phyloP scores from a whole-genome alignment of 1,139 yeast genomes.

The Protomyces macrosporus region DNA sequence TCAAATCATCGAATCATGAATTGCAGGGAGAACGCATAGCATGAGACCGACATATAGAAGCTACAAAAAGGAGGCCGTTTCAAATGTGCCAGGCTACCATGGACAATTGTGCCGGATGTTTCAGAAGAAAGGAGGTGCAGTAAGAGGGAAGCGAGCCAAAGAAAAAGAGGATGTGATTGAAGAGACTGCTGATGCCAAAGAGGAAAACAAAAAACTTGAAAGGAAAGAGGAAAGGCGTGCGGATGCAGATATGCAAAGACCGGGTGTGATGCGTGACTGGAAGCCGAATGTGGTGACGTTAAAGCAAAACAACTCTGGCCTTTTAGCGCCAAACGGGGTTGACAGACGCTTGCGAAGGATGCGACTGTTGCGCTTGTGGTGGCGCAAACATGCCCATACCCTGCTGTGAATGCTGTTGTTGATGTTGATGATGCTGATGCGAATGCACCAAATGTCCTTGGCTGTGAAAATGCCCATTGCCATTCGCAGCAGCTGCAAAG shows the following conservation, averaged over 20 bases:
- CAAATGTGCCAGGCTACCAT: too few relatives aligned
- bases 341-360: conserved; percentile 2
- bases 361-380: background rate
- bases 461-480: background rate
- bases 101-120: too few relatives aligned
- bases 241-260: too few relatives aligned
- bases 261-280: background rate
- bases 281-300: background rate
- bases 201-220: background rate
- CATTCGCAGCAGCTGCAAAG: conserved; percentile 7
- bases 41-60: too few relatives aligned
- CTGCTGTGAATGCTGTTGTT: background rate
- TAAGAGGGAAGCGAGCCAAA: too few relatives aligned
- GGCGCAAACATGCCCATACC: background rate
- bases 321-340: conserved; percentile 18
- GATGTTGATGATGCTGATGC: background rate
- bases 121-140: too few relatives aligned
- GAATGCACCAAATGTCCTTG: too few relatives aligned
- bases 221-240: background rate
- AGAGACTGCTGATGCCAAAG: background rate
- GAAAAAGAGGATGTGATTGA: background rate
- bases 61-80: too few relatives aligned
- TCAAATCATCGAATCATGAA: too few relatives aligned
- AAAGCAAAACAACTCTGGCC: background rate
- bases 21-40: too few relatives aligned